Evolutionary conservation across 257 asterid species (phyloP).

Genomic region (Solanum paucissectum): DNA sequence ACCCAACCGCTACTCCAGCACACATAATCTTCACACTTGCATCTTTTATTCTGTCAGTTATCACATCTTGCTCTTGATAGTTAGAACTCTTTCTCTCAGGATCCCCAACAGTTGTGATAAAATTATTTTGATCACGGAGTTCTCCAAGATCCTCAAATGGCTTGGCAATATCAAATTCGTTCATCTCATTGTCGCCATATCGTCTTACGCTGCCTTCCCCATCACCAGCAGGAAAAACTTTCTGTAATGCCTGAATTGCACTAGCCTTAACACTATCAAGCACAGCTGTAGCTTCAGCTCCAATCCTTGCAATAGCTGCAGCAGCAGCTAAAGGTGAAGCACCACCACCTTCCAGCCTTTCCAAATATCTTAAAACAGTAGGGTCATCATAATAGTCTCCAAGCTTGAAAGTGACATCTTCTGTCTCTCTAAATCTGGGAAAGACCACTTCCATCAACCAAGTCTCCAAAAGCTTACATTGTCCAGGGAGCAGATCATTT

Average conservation of each 20-base stretch:
- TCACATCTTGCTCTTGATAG: constrained; percentile 47
- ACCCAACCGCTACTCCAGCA: constrained; percentile 83
- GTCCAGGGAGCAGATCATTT: constrained; percentile 84
- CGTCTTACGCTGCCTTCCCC: constrained; percentile 35
- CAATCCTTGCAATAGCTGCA: constrained; percentile 90
- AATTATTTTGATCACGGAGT: constrained; percentile 22
- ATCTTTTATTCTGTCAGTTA: constrained; percentile 56
- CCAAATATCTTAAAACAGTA: constrained; percentile 83
- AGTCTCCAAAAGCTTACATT: constrained; percentile 84
- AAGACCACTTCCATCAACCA: constrained; percentile 98
- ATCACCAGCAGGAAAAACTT: constrained; percentile 65
- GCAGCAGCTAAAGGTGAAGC: constrained; percentile 97
- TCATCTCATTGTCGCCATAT: constrained; percentile 10
- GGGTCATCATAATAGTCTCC: constrained; percentile 98
- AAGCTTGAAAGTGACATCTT: constrained; percentile 55
- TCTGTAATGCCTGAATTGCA: constrained; percentile 79
- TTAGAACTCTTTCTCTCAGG: constrained; percentile 21
- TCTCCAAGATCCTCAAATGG: constrained; percentile 20
- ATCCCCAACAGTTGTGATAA: constrained; percentile 11
- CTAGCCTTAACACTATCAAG: constrained; percentile 76
- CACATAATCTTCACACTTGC: constrained; percentile 66
- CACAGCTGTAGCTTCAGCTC: constrained; percentile 96
- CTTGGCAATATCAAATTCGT: background rate
- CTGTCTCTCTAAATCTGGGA: constrained; percentile 90
- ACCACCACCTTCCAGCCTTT: constrained; percentile 77